phyloP scores from a whole-genome alignment of 179 eudicot species.

The Amaranthus tricolor region DNA sequence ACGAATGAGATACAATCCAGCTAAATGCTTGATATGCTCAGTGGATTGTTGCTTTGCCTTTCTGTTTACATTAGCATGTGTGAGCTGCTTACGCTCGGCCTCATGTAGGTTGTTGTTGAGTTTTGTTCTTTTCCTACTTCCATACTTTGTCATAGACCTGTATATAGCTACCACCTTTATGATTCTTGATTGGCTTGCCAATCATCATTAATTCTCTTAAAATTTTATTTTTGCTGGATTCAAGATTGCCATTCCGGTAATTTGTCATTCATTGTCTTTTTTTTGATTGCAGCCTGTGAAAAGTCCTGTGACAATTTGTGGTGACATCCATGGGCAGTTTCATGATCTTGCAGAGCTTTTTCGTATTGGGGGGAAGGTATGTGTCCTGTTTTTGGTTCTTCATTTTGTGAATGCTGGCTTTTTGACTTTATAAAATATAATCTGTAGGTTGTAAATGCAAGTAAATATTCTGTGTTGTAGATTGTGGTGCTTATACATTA shows the following conservation, averaged over 20 bases:
- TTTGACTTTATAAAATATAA: background rate
- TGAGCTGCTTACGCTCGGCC: background rate
- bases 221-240: background rate
- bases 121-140: background rate
- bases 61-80: background rate
- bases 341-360: constrained; percentile 97
- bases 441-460: background rate
- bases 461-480: background rate
- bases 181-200: background rate
- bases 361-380: constrained; percentile 95
- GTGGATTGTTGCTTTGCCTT: background rate
- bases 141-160: background rate
- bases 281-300: constrained; percentile 73
- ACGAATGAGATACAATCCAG: background rate
- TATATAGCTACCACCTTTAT: background rate
- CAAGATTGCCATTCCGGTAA: background rate
- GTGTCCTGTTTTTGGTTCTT: constrained; percentile 2
- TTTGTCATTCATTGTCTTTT: background rate
- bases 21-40: background rate
- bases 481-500: background rate
- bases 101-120: background rate
- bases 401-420: background rate
- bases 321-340: constrained; percentile 94
- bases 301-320: constrained; percentile 96
- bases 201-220: background rate